Conservation (phyloP, 306 rosid genomes). For the Acacia melanoxylon region DNA sequence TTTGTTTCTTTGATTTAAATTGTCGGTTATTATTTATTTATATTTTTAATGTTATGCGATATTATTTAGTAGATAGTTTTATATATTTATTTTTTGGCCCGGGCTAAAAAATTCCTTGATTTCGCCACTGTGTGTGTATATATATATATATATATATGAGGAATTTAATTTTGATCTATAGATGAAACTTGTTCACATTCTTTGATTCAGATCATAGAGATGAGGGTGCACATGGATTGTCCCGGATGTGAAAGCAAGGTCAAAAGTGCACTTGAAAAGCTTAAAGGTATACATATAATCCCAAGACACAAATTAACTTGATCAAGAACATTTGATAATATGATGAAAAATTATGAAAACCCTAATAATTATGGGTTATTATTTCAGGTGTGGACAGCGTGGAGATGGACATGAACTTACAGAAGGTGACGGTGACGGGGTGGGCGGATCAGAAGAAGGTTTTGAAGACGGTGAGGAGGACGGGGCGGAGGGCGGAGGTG, state of each 20-base stretch:
- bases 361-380: background rate
- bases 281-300: conserved; percentile 45
- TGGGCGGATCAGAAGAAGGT: conserved; percentile 78
- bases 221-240: conserved; percentile 61
- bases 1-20: too few relatives aligned
- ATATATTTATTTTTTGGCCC: too few relatives aligned
- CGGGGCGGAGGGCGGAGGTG: conserved; percentile 74
- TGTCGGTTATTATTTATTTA: too few relatives aligned
- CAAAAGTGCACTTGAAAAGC: conserved; percentile 44
- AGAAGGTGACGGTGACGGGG: conserved; percentile 77
- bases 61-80: too few relatives aligned
- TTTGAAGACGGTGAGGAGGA: conserved; percentile 61
- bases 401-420: conserved; percentile 53
- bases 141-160: background rate
- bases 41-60: too few relatives aligned
- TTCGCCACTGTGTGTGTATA: too few relatives aligned
- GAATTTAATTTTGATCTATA: background rate
- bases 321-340: background rate
- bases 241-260: conserved; percentile 56
- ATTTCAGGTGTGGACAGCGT: conserved; percentile 46
- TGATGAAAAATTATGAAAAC: background rate
- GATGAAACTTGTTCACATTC: background rate
- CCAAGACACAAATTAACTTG: background rate
- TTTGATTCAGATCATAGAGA: conserved; percentile 48
- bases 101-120: too few relatives aligned